Evolutionary conservation across 768 basidiomycete genomes (phyloP), one percentile per base, ranked within the genome.

Genomic region (Mycena alexandri): DNA sequence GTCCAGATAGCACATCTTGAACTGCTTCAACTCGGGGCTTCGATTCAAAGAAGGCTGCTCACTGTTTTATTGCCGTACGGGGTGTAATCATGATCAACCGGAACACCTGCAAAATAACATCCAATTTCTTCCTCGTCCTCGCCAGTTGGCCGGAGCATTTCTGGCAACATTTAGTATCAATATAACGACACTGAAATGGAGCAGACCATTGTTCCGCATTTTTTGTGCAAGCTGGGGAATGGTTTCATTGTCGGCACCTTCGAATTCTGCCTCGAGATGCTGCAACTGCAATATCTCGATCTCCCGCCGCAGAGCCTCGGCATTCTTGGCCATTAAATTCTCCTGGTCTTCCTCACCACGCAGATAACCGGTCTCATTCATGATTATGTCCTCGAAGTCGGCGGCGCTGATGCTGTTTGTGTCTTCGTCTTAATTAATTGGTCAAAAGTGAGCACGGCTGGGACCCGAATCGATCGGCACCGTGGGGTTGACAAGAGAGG

Each of bases 1-100:
- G 48, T 81, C 76, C 11, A 80, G 72, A 19, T 78, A 62, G 33
- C 61, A 53, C 67, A 68, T 58, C 36, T 48, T 9, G 24, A 21
- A 19, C 22, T 33, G 22, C 8, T 12, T 8, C 17, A 6, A 13
- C 13, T 16, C 10, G n/a, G n/a, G 21, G 59, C 29, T 7, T 42
- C 17, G 9, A 19, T 8, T 25, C 25, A 29, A 12, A 29, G 25
- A 33, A 29, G 8, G 21, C 41, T 5, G 38, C 38, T 24, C n/a
- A 66, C 65, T 0, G 65, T 66, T 25, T 66, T 66, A 22, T 54
- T 66, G 0, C 58, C 58, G 34, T 66, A 66, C 12, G 58, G 58
- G 36, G 63, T 48, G 14, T 65, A 65, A 29, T 65, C 57, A 7
- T 65, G 64, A 8, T 0, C 46, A 4, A 22, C 11, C 7, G 64